Base-by-base conservation (phyloP, 78 protist species). In the Chrysochromulina tobinii region DNA sequence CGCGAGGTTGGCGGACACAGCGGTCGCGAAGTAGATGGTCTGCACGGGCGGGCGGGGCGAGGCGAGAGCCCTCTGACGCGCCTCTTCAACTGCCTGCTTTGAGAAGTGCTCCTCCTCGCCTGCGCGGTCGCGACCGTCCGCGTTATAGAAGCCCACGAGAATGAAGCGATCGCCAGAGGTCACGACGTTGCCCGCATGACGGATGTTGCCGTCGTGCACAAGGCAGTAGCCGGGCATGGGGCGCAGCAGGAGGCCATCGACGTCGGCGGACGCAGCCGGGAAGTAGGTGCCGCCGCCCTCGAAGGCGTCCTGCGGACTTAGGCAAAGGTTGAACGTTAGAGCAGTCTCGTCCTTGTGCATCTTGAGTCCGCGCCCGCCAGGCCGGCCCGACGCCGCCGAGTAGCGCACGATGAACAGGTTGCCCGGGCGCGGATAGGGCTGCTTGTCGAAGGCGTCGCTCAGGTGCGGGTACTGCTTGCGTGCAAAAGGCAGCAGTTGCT, bases 331-430 rank as follows among this genome's bases (percentile, higher is more conserved):
- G 79, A 69, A 69, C n/a, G 79, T 69, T 8, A 69, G 79, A 12
- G 79, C 79, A 27, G 79, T 69, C 79, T 69, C 79, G 51, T 69
- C 79, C 79, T 69, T 69, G 51, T 69, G 79, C 79, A 69, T 5
- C 51, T 69, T 69, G 38, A 69, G 79, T 7, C 79, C 79, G 79
- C 79, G 79, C 55, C 79, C 79, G 17, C 79, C 79, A 7, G 79
- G 79, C 15, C 79, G 79, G 15, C 27, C 51, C 8, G 79, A 69
- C 14, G 79, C 38, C 20, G 79, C 79, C 23, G 79, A 69, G 51
- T 69, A 69, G 9, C 79, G 79, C 79, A 69, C 79, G 8, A 69
- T 69, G 51, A 69, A 69, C 50, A 69, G 79, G 79, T 69, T 69
- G 54, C 79, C 79, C n/a, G 79, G 79, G 12, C 79, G 38, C 2